Base-by-base conservation (phyloP, 2,329 filamentous ascomycete species). In the Trichoderma aggressivum region DNA sequence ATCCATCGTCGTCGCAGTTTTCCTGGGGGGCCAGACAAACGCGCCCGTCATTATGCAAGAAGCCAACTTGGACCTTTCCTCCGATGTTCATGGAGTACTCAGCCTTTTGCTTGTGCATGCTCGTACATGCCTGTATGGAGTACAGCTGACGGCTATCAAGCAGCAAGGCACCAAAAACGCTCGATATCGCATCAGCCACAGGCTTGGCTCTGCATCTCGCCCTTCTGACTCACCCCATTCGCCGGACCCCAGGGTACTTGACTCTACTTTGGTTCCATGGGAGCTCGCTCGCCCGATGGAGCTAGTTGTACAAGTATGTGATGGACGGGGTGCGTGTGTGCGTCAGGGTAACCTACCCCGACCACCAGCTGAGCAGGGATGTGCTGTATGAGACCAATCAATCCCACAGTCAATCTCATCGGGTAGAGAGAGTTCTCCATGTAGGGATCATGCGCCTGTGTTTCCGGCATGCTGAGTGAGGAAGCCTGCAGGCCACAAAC, bases 11-110 rank as follows among this genome's bases (percentile, higher is more conserved):
- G 32, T 66, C 39, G 59, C 47, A 62, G 61, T n/a, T 59, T 34
- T 62, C n/a, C 36, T 50, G 50, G 39, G 56, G 26, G 60, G 63
- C 24, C 34, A 62, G 56, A 47, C 70, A 58, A 50, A 56, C 32
- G 58, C 70, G 70, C 70, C 63, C 70, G 70, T 71, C 70, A 68
- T 62, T 39, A 66, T 68, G 70, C 70, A 71, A 68, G 63, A 32
- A 43, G 56, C 70, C 55, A 71, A 71, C 58, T 67, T 59, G 58
- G 70, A 43, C 58, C 56, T 34, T 63, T 67, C 58, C 60, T 63
- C 70, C 70, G 56, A 56, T 24, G 50, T 24, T n/a, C 53, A 58
- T 66, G 50, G 63, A 43, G 61, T 53, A 34, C 53, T 50, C 47
- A 10, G 16, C 56, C 28, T 61, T 61, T 28, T 24, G 47, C 56